These are phyloP conservation scores for Alternaria solani DNA, from an alignment of 2,329 filamentous ascomycete genomes.

Conservation along the genomic window DNA sequence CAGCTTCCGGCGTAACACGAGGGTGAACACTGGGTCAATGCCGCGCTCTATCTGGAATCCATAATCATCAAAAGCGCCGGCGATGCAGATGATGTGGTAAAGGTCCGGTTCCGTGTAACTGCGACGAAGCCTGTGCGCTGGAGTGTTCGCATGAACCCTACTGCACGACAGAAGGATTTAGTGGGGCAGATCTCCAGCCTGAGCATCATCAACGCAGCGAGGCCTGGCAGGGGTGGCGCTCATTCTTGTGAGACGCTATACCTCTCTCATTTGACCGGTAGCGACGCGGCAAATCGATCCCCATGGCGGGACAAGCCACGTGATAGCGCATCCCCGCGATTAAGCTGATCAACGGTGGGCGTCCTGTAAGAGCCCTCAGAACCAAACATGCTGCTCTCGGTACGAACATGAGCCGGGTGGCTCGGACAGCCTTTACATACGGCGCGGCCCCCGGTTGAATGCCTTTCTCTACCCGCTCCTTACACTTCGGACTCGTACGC, in stretches of 20 bases:
- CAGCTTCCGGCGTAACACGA: not conserved
- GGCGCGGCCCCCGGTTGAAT: not conserved
- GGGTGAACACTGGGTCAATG: not conserved
- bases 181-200: not conserved
- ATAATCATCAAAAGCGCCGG: not conserved
- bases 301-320: not conserved
- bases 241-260: not conserved
- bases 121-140: fast-evolving
- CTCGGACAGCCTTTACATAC: not conserved
- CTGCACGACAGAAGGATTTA: not conserved
- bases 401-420: not conserved
- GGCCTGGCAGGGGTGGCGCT: not conserved
- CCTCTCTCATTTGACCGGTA: not conserved
- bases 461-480: not conserved
- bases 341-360: not conserved
- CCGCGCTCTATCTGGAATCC: not conserved
- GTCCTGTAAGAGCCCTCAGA: not conserved
- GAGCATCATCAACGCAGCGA: not conserved
- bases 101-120: not conserved
- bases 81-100: not conserved
- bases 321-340: not conserved
- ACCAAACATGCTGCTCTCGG: not conserved
- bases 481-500: not conserved
- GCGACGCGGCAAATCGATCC: not conserved
- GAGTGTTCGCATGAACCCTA: not conserved